Base-by-base conservation (phyloP, 2,329 filamentous ascomycete species). In the Aspergillus sp. region DNA sequence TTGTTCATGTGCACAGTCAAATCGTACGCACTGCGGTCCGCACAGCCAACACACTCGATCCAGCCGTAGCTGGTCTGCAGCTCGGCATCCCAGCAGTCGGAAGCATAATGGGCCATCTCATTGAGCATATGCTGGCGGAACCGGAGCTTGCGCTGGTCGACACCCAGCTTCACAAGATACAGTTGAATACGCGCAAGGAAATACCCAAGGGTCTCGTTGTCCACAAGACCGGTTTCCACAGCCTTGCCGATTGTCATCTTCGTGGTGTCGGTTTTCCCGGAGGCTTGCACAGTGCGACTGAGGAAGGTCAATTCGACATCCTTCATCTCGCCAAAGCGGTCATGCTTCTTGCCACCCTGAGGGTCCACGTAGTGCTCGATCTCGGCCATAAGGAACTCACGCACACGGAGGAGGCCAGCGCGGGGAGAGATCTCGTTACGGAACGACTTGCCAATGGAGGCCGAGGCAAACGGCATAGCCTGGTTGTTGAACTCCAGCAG, bases 301-400 rank as follows among this genome's bases (percentile, higher is more conserved):
- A 98, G 74, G 15, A 98, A 75, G 34, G 80, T 75, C 36, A 98
- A 72, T 67, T 93, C 81, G 29, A 91, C 66, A 47, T 93, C 69
- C 54, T 85, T 80, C 37, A 98, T 80, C 51, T 94, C 84, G 28
- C 76, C 64, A 64, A 98, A 98, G 35, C 88, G 82, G 32, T 73
- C 66, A 60, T 98, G 91, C 67, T 91, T 93, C 77, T 98, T 98
- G 64, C 86, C 86, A 55, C 86, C 78, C 53, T 91, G 72, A 8
- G 91, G 91, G 53, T 98, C 91, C 46, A 98, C 91, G 56, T 85
- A 98, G 63, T 98, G 91, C 68, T 98, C 91, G 49, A 98, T 94
- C 66, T 98, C 91, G 15, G 89, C 91, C 91, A 98, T 96, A 50
- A 95, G 66, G 67, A 98, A 96, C 61, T 98, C 91, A 50, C 91